Evolutionary conservation across 768 basidiomycete genomes (phyloP), one percentile per base, ranked within the genome.

Genomic region (Psilocybe subaeruginosa): DNA sequence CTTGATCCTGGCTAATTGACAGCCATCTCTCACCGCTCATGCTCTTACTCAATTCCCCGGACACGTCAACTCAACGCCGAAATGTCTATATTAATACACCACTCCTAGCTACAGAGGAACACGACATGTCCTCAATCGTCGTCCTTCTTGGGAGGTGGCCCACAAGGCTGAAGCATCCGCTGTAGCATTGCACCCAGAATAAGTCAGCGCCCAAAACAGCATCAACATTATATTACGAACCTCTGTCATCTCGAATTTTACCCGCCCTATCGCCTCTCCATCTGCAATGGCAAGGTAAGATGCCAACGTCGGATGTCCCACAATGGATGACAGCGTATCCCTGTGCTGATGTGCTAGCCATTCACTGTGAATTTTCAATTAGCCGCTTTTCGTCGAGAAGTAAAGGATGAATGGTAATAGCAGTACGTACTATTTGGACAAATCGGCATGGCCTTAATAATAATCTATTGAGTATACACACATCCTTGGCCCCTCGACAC

Each of bases 281-380:
- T 99, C 97, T 12, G 96, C 96, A 68, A 99, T 87, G 1, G 95
- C 89, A 49, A 98, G 81, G 72, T 91, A 99, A 2, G 93, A 93
- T 12, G 88, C 79, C 58, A 99, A 77, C 0, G 92, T 83, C 3
- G 94, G 85, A 73, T 99, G 97, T 2, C 97, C 95, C 48, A 95
- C 88, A 64, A 99, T 95, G 8, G 96, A 91, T 23, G 96, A 80
- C 62, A 93, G 78, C n/a, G 95, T 96, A 73, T 99, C 97, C 45
- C 97, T 88, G 77, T 98, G 96, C 71, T 98, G 97, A 76, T 98
- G 94, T 6, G 95, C 97, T 49, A 97, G 76, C 97, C 97, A 99
- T 72, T 99, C 97, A 76, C 97, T 99, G 70, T 2, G 17, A 8
- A 17, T 55, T 55, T 52, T 45, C 35, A 54, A 59, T 61, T 46